Evolutionary conservation across 2,329 filamentous ascomycete species (phyloP).

Genomic region (Claviceps digitariae): DNA sequence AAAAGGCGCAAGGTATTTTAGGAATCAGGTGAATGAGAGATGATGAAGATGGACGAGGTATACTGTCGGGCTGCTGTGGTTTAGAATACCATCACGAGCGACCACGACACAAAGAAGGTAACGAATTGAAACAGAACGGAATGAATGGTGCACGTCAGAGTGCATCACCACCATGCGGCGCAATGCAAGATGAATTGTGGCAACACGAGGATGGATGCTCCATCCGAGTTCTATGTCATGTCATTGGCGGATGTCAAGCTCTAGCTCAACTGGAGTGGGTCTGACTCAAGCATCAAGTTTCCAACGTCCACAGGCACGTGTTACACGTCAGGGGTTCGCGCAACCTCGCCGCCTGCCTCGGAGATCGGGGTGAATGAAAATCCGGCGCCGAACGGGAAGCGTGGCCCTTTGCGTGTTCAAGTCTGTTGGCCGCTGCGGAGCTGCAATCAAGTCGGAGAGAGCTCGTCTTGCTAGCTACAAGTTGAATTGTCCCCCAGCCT

Average conservation of each 20-base stretch:
- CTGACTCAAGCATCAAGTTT: neutral
- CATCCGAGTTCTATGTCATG: neutral
- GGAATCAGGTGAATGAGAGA: neutral
- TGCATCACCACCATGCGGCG: neutral
- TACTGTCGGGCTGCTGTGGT: neutral
- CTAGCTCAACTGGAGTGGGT: neutral
- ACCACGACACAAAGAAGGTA: neutral
- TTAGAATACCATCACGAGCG: neutral
- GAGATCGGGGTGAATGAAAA: conserved; percentile 8
- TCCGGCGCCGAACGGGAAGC: conserved; percentile 11
- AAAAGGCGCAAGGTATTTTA: neutral
- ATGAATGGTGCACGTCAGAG: neutral
- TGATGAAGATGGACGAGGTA: neutral
- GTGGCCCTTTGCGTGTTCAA: conserved; percentile 6
- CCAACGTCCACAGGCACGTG: too few relatives aligned
- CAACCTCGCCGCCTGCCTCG: too few relatives aligned
- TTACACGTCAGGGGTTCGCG: too few relatives aligned
- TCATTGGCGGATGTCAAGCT: conserved; percentile 1
- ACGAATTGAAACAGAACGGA: neutral
- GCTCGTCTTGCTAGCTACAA: neutral
- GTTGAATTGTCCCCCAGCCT: conserved; percentile 5
- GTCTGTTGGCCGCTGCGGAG: neutral
- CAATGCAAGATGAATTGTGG: neutral
- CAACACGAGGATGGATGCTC: neutral
- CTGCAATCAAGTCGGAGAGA: neutral